Percentiles rank a stretch among this genome's conserved stretches.
phyloP scores from a whole-genome alignment of 2,329 filamentous ascomycete species.

The Alternaria triticimaculans region DNA sequence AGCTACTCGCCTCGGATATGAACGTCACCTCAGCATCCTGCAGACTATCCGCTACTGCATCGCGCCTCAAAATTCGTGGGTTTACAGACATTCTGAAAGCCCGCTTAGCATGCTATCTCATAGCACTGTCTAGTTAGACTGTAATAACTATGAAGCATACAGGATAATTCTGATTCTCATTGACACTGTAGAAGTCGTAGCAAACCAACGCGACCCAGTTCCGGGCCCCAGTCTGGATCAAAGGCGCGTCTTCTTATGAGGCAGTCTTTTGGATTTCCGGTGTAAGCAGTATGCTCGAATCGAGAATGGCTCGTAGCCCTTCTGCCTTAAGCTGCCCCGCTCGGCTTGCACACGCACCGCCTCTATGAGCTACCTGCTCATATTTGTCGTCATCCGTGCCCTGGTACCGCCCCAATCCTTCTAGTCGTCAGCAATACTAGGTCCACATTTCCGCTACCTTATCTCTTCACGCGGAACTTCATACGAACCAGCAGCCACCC shows the following conservation, averaged over 20 bases:
- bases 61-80: not conserved
- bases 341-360: not conserved
- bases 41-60: not conserved
- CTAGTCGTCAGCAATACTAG: not conserved
- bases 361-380: not conserved
- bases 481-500: not conserved
- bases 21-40: not conserved
- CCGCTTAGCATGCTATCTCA: not conserved
- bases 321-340: not conserved
- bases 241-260: not conserved
- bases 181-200: not conserved
- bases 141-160: not conserved
- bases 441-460: not conserved
- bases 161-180: not conserved
- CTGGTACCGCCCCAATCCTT: not conserved
- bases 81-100: not conserved
- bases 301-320: not conserved
- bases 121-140: not conserved
- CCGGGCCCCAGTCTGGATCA: not conserved
- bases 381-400: not conserved
- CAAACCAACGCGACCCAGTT: not conserved
- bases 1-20: no score
- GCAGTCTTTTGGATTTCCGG: not conserved
- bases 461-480: not conserved
- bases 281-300: not conserved